Conservation (phyloP, 106 monocot genomes). For the Triglochin maritima region DNA sequence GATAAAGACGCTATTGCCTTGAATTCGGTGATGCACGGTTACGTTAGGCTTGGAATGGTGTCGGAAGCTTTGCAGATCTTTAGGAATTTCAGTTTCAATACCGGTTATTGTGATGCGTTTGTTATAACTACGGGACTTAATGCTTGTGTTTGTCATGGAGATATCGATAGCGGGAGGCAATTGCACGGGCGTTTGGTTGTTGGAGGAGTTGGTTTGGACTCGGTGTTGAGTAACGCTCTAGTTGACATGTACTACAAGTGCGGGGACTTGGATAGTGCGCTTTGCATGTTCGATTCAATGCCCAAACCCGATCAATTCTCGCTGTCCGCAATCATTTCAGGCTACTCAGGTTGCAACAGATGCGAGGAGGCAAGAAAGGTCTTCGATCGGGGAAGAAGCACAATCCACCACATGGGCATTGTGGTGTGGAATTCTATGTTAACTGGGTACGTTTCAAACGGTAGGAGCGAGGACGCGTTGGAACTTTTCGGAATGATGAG, state of each 20-base stretch:
- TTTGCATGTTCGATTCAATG: conserved; percentile 15
- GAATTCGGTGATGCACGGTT: conserved; percentile 49
- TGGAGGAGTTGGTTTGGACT: conserved; percentile 28
- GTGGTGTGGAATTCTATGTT: conserved; percentile 83
- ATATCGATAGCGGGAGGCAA: conserved; percentile 34
- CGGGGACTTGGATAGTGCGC: conserved; percentile 42
- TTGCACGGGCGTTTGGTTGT: conserved; percentile 37
- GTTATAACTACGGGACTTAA: conserved; percentile 49
- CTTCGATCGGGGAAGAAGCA: conserved; percentile 26
- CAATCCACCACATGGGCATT: not conserved
- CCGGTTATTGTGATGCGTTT: conserved; percentile 23
- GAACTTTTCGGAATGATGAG: conserved; percentile 38
- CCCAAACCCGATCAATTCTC: conserved; percentile 49
- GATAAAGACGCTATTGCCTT: conserved; percentile 25
- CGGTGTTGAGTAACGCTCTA: conserved; percentile 40
- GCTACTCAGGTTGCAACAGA: conserved; percentile 30
- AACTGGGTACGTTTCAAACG: conserved; percentile 53
- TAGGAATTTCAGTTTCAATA: conserved; percentile 10
- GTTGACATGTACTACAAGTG: conserved; percentile 78
- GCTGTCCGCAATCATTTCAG: conserved; percentile 41
- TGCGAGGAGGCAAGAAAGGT: conserved; percentile 34
- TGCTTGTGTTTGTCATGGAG: conserved; percentile 33
- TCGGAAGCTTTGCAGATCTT: conserved; percentile 37
- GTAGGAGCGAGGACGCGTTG: conserved; percentile 41
- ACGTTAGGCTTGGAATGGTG: conserved; percentile 18